A percentile compares a stretch with the other conserved stretches of the same genome.
These are phyloP conservation scores for Bipolaris zeicola DNA, from an alignment of 2,329 filamentous ascomycete species.

Conservation along the genomic window DNA sequence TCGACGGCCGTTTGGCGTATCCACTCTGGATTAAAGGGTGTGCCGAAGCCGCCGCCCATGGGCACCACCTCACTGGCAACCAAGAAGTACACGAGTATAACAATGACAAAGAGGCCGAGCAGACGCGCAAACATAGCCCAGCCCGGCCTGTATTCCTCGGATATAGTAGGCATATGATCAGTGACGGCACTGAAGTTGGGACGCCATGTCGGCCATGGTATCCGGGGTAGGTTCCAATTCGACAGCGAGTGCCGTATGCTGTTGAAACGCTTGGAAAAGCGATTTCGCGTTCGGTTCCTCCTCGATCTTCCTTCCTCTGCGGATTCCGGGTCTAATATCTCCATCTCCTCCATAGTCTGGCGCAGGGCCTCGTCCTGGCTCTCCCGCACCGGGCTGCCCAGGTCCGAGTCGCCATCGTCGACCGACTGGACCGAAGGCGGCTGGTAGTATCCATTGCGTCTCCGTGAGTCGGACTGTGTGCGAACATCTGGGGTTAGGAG, in stretches of 20 bases:
- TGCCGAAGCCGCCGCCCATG: constrained; percentile 61
- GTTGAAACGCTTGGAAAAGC: constrained; percentile 62
- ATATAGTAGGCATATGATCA: constrained; percentile 50
- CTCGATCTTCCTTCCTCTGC: constrained; percentile 38
- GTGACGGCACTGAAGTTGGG: constrained; percentile 35
- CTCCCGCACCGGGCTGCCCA: constrained; percentile 60
- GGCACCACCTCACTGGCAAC: constrained; percentile 86
- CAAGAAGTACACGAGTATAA: constrained; percentile 79
- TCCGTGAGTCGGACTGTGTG: constrained; percentile 37
- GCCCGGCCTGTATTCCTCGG: constrained; percentile 58
- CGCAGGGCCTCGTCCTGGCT: constrained; percentile 65
- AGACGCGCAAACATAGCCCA: constrained; percentile 74
- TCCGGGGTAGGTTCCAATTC: constrained; percentile 57
- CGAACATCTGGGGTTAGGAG: constrained; percentile 64
- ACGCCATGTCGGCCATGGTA: constrained; percentile 38
- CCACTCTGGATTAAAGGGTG: constrained; percentile 82
- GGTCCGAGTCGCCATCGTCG: constrained; percentile 61
- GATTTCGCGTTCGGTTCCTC: constrained; percentile 40
- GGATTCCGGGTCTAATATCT: constrained; percentile 46
- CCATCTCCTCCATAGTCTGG: constrained; percentile 79
- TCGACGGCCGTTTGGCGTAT: constrained; percentile 76
- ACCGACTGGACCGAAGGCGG: constrained; percentile 84
- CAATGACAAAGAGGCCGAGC: constrained; percentile 74
- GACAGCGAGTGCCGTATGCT: constrained; percentile 63
- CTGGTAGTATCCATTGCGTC: constrained; percentile 63